Evolutionary conservation across 768 basidiomycete genomes (phyloP), one percentile per base, ranked within the genome.

Genomic region (Tephrocybe sp.): DNA sequence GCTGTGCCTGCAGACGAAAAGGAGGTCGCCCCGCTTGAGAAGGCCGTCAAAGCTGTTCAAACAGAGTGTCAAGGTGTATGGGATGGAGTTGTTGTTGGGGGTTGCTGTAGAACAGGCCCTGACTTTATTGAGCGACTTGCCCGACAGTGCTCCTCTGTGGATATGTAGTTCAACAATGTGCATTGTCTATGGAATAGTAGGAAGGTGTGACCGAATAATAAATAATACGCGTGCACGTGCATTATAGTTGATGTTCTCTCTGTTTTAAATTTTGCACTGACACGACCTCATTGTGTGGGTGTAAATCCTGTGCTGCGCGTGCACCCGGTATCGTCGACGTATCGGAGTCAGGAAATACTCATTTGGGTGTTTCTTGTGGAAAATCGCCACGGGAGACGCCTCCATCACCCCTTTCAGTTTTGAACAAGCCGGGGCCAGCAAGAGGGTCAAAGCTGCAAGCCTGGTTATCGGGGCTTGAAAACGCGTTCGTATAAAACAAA

Each of bases 101-200:
- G 89, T 0, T 89, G 89, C 60, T 89, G 89, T 61, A 77, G 80
- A 55, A 75, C 80, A 6, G 73, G 74, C 1, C 82, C 80, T 3
- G 67, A 67, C 11, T 76, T 87, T 43, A 83, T 88, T 56, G 42
- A 23, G 32, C 45, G 35, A 30, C 49, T 56, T 20, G 49, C 23
- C n/a, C 13, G 49, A 40, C 43, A 48, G 30, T 32, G 49, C 16
- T 3, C 22, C 20, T 17, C 20, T 34, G 9, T 10, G 6, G 10
- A 9, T 26, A 8, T 26, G 35, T 48, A 38, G 40, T 9, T 33
- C 11, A 12, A 36, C 22, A 42, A 42, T 42, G 20, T 26, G 40
- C 17, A 13, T 23, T 13, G 12, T 26, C 26, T 42, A 23, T 42
- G 2, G 41, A 2, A 26, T n/a, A 23, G 11, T 2, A 42, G 26